Evolutionary conservation across 2,329 filamentous ascomycete species (phyloP).

Genomic region (Lachnellula arida): DNA sequence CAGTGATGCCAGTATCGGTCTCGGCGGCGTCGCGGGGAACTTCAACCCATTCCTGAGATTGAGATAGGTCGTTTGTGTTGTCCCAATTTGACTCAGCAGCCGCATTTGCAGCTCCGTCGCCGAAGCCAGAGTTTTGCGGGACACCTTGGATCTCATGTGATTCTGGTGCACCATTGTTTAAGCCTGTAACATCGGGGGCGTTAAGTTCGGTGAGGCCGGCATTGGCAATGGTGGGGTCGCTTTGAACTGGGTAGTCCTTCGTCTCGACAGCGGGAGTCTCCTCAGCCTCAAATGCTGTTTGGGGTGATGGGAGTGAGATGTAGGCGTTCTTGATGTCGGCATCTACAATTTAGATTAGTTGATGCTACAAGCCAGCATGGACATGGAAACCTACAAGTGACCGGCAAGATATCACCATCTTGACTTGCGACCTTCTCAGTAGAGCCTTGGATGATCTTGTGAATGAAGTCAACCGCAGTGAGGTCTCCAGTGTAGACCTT

Average conservation of each 20-base stretch:
- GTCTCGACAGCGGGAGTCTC: constrained; percentile 34
- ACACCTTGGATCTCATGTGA: constrained; percentile 33
- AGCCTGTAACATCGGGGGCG: constrained; percentile 35
- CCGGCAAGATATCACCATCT: constrained; percentile 57
- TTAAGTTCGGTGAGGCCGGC: constrained; percentile 66
- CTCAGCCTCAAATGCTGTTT: constrained; percentile 28
- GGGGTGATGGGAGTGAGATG: constrained; percentile 40
- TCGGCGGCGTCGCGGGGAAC: constrained; percentile 71
- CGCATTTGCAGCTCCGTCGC: constrained; percentile 51
- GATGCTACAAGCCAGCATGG: background rate
- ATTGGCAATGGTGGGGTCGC: constrained; percentile 64
- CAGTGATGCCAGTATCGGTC: constrained; percentile 61
- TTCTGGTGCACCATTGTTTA: constrained; percentile 38
- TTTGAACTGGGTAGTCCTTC: constrained; percentile 37
- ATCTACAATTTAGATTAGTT: constrained; percentile 38
- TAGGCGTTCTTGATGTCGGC: constrained; percentile 54
- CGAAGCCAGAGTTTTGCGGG: constrained; percentile 47
- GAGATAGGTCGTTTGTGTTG: constrained; percentile 30
- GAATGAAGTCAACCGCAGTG: constrained; percentile 66
- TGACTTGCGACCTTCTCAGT: constrained; percentile 63
- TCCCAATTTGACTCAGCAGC: constrained; percentile 67
- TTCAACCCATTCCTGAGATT: constrained; percentile 41
- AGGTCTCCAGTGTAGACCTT: constrained; percentile 76
- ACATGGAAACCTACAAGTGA: constrained; percentile 60
- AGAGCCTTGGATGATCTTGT: constrained; percentile 71